A percentile compares a stretch with the other conserved stretches of the same genome.
phyloP scores from a whole-genome alignment of 2,329 filamentous ascomycete species.

The Fusarium floridanum region DNA sequence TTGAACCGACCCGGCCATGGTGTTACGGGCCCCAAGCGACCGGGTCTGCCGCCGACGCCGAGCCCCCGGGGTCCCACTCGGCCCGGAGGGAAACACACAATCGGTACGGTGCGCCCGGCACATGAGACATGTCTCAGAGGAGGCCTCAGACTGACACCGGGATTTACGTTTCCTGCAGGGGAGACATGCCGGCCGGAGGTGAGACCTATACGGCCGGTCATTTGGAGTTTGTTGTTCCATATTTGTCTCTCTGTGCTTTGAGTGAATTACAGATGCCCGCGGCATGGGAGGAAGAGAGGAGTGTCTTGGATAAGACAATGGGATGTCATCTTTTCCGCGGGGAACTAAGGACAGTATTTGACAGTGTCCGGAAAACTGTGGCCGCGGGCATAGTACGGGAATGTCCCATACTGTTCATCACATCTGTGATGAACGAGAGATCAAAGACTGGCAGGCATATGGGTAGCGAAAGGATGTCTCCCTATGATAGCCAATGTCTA shows the following conservation, averaged over 20 bases:
- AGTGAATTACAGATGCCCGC: neutral
- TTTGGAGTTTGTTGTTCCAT: slow-evolving; percentile 31
- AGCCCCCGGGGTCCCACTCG: slow-evolving; percentile 26
- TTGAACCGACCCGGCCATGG: too few species aligned
- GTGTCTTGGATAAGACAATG: neutral
- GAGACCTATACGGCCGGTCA: slow-evolving; percentile 69
- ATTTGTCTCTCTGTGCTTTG: neutral
- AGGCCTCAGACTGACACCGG: slow-evolving; percentile 69
- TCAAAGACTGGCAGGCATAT: neutral
- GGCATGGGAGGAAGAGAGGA: neutral
- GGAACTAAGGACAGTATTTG: neutral
- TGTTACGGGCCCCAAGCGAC: neutral
- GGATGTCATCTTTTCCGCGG: neutral
- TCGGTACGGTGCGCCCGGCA: slow-evolving; percentile 70
- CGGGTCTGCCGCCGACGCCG: slow-evolving; percentile 28
- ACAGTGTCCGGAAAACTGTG: neutral
- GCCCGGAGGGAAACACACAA: slow-evolving; percentile 63
- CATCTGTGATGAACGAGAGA: neutral
- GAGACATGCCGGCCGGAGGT: slow-evolving; percentile 71
- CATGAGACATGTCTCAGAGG: slow-evolving; percentile 66
- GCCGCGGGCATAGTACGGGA: neutral
- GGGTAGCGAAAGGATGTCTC: neutral
- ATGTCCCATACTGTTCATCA: neutral
- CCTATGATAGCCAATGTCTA: neutral
- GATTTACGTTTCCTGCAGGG: slow-evolving; percentile 72